These are phyloP conservation scores for Rhododendron henanense DNA, from an alignment of 148 eudicot genomes.

Conservation along the genomic window DNA sequence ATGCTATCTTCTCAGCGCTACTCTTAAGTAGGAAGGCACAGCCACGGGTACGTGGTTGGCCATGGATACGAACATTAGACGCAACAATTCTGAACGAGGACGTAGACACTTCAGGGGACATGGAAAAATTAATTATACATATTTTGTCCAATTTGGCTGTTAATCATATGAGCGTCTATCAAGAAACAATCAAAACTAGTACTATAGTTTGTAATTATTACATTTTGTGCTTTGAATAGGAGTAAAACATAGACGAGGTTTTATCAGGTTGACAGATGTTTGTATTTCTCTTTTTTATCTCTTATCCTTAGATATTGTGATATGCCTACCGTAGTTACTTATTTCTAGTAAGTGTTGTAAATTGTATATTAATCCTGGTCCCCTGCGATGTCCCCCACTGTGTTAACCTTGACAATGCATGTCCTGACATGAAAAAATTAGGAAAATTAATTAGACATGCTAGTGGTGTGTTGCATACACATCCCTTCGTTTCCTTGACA, in stretches of 20 bases:
- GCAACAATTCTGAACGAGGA: not conserved
- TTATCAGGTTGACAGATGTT: not conserved
- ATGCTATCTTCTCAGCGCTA: not conserved
- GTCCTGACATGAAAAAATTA: not conserved
- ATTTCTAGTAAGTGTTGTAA: not conserved
- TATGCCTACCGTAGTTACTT: not conserved
- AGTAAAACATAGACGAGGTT: not conserved
- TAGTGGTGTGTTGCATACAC: not conserved
- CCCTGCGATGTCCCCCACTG: not conserved
- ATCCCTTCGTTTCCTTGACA: not conserved
- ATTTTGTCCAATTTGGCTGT: too few species aligned
- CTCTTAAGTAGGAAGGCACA: not conserved
- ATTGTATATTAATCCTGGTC: not conserved
- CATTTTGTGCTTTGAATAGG: not conserved
- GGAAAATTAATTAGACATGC: not conserved
- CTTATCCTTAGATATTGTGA: not conserved
- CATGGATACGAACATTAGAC: not conserved
- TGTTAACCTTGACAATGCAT: not conserved
- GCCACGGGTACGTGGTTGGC: not conserved
- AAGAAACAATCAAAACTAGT: too few species aligned
- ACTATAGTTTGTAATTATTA: too few species aligned
- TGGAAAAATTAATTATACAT: too few species aligned
- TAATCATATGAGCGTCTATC: too few species aligned
- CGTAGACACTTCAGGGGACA: too few species aligned
- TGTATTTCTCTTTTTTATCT: not conserved